Conservation (phyloP, 2,329 filamentous ascomycete species). For the Curvularia sp. region DNA sequence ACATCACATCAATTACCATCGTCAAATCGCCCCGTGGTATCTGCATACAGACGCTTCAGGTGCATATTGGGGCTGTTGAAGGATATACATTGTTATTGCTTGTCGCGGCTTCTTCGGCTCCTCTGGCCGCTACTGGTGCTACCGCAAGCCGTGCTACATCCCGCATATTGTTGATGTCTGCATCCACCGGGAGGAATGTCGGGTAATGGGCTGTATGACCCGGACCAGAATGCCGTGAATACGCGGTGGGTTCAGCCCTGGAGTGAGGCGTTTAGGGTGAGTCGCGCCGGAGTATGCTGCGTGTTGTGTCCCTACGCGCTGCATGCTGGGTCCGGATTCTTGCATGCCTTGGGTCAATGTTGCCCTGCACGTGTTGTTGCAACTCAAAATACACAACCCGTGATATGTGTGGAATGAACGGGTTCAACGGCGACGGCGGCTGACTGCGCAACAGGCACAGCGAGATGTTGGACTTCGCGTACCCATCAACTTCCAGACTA, state of each 20-base stretch:
- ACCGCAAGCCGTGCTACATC: constrained; percentile 18
- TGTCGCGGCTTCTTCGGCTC: constrained; percentile 2
- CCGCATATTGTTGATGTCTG: constrained; percentile 17
- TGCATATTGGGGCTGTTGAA: not conserved
- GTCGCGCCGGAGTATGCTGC: constrained; percentile 13
- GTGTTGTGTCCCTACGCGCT: not conserved
- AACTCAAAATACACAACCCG: not conserved
- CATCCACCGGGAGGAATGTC: constrained; percentile 32
- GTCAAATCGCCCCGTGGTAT: not conserved
- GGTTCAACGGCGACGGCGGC: not conserved
- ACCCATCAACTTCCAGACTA: constrained; percentile 68
- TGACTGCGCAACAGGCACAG: constrained; percentile 59
- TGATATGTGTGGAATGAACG: not conserved
- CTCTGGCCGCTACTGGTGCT: constrained; percentile 9
- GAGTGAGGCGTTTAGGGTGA: constrained; percentile 44
- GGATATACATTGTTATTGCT: constrained; percentile 9
- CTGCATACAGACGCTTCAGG: not conserved
- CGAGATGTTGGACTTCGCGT: constrained; percentile 66
- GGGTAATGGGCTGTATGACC: constrained; percentile 37
- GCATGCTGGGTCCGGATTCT: not conserved
- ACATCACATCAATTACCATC: constrained; percentile 11
- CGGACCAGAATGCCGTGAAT: constrained; percentile 38
- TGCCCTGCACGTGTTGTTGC: not conserved
- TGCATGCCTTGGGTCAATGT: not conserved
- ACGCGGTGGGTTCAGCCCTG: constrained; percentile 40